These are phyloP conservation scores for Fistulinella prunicolor DNA, from an alignment of 768 basidiomycete species.

Conservation along the genomic window DNA sequence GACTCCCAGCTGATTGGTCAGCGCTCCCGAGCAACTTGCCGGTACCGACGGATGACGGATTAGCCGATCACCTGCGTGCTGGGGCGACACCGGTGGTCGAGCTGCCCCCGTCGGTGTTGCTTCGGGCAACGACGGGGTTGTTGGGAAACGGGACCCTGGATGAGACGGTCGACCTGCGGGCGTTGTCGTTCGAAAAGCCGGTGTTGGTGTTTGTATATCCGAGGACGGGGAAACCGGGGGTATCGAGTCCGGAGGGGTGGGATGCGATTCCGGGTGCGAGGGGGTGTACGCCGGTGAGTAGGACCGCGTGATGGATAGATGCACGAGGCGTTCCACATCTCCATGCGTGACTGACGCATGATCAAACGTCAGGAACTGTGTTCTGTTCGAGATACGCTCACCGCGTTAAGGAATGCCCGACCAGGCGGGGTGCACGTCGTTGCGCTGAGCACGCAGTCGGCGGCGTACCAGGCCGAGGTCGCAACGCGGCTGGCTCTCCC, in stretches of 20 bases:
- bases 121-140: too few species aligned
- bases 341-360: background rate
- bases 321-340: too few species aligned
- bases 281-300: conserved; percentile 22
- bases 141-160: background rate
- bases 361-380: conserved; percentile 16
- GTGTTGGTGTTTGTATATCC: conserved; percentile 27
- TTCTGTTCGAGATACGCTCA: conserved; percentile 12
- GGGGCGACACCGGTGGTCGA: background rate
- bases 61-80: conserved; percentile 12
- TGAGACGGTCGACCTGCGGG: conserved; percentile 11
- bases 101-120: conserved; percentile 6
- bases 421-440: conserved; percentile 5
- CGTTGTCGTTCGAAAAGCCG: conserved; percentile 13
- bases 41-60: conserved; percentile 14
- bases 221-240: conserved; percentile 15
- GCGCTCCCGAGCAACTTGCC: conserved; percentile 11
- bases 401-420: background rate
- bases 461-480: conserved; percentile 18
- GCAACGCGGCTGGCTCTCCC: conserved; percentile 14
- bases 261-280: conserved; percentile 25
- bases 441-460: conserved; percentile 22
- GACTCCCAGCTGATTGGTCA: conserved; percentile 6
- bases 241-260: conserved; percentile 15
- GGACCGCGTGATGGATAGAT: too few species aligned